These are phyloP conservation scores for Puccinia hordei DNA, from an alignment of 1,284 basidiomycete species.

Conservation along the genomic window DNA sequence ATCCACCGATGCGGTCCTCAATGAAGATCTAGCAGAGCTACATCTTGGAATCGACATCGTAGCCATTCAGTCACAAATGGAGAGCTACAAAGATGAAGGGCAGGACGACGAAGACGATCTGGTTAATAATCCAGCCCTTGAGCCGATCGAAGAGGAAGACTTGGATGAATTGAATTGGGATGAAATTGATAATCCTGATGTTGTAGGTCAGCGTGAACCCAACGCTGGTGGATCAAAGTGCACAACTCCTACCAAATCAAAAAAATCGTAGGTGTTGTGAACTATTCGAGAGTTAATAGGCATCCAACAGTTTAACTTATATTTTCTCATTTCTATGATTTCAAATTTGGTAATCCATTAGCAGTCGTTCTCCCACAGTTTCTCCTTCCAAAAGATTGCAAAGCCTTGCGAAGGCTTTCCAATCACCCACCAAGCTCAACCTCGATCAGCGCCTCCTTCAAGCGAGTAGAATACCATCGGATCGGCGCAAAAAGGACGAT, in stretches of 20 bases:
- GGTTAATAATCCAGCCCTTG: slow-evolving; percentile 53
- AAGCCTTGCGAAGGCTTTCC: background rate
- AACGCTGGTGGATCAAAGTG: slow-evolving; percentile 44
- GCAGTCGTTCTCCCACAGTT: slow-evolving; percentile 6
- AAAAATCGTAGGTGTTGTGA: slow-evolving; percentile 10
- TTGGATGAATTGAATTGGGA: slow-evolving; percentile 54
- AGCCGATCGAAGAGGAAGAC: slow-evolving; percentile 55
- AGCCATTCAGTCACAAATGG: slow-evolving; percentile 50
- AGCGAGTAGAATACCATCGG: background rate
- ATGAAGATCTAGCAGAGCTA: slow-evolving; percentile 35
- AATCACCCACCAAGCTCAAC: slow-evolving; percentile 19
- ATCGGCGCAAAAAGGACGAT: background rate
- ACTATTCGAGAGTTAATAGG: background rate
- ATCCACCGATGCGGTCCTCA: background rate
- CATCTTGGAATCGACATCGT: slow-evolving; percentile 52
- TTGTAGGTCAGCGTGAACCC: slow-evolving; percentile 51
- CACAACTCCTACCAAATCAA: slow-evolving; percentile 24
- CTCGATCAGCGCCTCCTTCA: slow-evolving; percentile 7
- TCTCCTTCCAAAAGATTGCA: slow-evolving; percentile 21
- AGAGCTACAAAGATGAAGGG: slow-evolving; percentile 57
- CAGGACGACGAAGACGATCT: slow-evolving; percentile 59
- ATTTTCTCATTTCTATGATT: background rate
- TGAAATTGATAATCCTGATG: slow-evolving; percentile 51
- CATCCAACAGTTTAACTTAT: background rate
- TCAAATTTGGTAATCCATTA: background rate